Base-by-base conservation (phyloP, 2,329 filamentous ascomycete species). In the Fusarium sp. region DNA sequence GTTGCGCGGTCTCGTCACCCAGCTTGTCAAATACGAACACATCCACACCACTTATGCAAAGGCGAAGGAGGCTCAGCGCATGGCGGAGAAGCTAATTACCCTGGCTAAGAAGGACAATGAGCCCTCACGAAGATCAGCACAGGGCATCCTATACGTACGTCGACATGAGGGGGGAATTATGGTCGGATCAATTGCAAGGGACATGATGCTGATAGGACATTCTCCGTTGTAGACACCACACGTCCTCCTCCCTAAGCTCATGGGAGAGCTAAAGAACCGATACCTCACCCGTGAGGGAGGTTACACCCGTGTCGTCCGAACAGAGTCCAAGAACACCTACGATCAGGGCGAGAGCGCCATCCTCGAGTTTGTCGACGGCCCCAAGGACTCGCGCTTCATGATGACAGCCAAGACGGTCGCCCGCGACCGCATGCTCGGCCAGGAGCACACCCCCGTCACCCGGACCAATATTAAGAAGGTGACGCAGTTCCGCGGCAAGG, bases 1-100 rank as follows among this genome's bases (percentile, higher is more conserved):
- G 77, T 92, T 99, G 76, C 94, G 96, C 80, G 98, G 98, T 85
- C 89, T 99, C 71, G 95, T 98, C 82, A 98, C 96, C 76, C 96
- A 96, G 64, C 93, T 99, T 76, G 93, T 99, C 85, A 89, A 94
- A 84, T 91, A 97, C 84, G 96, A 99, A 87, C 92, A 94, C 73
- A 97, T 99, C 85, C 92, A 93, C 74, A 99, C 96, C 60, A 98
- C 96, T 85, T 98, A 93, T 89, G 92, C 93, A 82, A 98, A 98
- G 86, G 96, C 96, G 57, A 99, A 98, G 85, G 96, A 99, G 86
- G 94, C 96, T 22, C 96, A 99, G 85, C 90, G 94, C 50, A 83
- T 98, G 77, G 96, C 95, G 9, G 96, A 99, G 82, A 97, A 97
- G 87, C 87, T 98, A 76, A 95, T 99, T 79, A 98, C 95, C 6